Percentiles rank a stretch among this genome's conserved stretches.
phyloP scores from a whole-genome alignment of 2,329 filamentous ascomycete species.

The Talaromyces sp. region DNA sequence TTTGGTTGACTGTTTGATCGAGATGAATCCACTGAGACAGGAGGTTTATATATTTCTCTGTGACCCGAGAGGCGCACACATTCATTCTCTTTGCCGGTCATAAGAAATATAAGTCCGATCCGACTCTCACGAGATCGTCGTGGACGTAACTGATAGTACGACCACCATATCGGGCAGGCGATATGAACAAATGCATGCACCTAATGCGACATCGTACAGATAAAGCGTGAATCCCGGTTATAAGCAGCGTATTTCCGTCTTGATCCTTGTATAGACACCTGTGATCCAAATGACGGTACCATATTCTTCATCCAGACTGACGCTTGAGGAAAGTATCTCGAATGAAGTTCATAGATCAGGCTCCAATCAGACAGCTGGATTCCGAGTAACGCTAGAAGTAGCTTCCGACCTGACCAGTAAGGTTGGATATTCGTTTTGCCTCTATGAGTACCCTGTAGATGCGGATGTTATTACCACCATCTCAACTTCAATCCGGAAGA shows the following conservation, averaged over 20 bases:
- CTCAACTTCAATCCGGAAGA: background rate
- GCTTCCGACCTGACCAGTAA: slow-evolving; percentile 11
- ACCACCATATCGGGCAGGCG: background rate
- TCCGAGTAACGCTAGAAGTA: background rate
- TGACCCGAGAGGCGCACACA: background rate
- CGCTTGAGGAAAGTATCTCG: background rate
- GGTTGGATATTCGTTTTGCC: background rate
- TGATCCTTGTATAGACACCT: background rate
- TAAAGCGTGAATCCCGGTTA: background rate
- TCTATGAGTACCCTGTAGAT: background rate
- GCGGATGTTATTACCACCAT: background rate
- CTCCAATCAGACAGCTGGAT: background rate
- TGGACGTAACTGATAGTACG: background rate
- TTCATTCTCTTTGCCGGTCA: background rate
- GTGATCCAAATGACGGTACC: background rate
- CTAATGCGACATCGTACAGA: too few species aligned
- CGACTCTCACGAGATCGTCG: background rate
- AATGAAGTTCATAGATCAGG: background rate
- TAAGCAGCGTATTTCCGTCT: background rate
- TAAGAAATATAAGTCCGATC: background rate
- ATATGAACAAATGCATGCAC: background rate
- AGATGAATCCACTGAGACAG: background rate
- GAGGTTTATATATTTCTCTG: background rate
- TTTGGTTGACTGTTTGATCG: background rate
- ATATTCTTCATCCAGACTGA: background rate